Evolutionary conservation across 169 alveolate genomes (phyloP).

Genomic region (Plasmodium sp.): DNA sequence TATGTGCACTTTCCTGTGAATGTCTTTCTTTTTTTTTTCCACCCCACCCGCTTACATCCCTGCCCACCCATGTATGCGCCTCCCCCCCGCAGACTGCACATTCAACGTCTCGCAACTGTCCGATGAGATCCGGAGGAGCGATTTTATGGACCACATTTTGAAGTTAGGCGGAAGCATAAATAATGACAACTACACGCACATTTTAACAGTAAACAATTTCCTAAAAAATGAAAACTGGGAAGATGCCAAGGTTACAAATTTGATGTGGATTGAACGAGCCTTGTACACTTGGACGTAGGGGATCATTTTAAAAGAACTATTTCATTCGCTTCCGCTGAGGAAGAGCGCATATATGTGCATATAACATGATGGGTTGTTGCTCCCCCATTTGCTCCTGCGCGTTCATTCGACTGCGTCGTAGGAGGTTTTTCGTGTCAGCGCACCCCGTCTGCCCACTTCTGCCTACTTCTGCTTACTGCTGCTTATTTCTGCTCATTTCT

Average conservation of each 20-base stretch:
- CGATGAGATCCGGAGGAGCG: slow-evolving; percentile 55
- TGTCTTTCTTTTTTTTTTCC: not conserved
- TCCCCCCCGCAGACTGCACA: slow-evolving; percentile 1
- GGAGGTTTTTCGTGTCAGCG: not conserved
- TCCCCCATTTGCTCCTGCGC: not conserved
- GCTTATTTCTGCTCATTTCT: not conserved
- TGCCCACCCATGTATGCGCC: not conserved
- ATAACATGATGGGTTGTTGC: not conserved
- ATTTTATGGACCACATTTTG: slow-evolving; percentile 33
- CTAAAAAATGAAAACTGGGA: slow-evolving; percentile 9
- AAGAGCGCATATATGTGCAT: not conserved
- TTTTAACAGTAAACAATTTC: slow-evolving; percentile 20
- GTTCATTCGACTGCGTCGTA: not conserved
- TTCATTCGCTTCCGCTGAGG: not conserved
- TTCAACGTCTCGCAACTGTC: slow-evolving; percentile 40
- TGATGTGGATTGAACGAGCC: slow-evolving; percentile 69
- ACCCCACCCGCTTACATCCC: not conserved
- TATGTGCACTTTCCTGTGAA: not conserved
- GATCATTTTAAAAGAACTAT: not conserved
- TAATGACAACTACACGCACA: slow-evolving; percentile 31
- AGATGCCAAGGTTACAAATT: slow-evolving; percentile 4
- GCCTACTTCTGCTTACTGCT: too few species aligned
- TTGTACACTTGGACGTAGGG: slow-evolving; percentile 58
- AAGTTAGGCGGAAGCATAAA: slow-evolving; percentile 50
- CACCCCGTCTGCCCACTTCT: not conserved